These are phyloP conservation scores for Aspergillus fischeri DNA, from an alignment of 2,329 filamentous ascomycete genomes.

Conservation along the genomic window DNA sequence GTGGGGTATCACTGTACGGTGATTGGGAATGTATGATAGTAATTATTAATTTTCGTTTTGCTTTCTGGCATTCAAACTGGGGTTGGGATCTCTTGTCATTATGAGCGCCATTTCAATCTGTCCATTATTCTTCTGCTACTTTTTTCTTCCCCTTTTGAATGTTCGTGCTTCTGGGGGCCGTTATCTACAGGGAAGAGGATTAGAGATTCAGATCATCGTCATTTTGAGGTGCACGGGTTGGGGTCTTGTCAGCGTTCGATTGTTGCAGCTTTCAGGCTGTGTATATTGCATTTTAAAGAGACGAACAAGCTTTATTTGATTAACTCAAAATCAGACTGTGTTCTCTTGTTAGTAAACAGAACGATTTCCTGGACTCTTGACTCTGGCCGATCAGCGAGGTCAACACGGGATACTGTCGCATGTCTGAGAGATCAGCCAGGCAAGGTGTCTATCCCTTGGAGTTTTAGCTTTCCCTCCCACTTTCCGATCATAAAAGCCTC, in stretches of 20 bases:
- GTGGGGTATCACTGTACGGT: not conserved
- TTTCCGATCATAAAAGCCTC: too few relatives aligned
- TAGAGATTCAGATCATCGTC: not conserved
- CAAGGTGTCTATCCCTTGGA: not conserved
- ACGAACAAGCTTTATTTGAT: not conserved
- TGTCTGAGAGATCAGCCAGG: not conserved
- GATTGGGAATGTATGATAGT: conserved; percentile 17
- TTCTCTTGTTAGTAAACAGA: not conserved
- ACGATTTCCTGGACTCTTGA: too few relatives aligned
- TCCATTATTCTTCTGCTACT: not conserved
- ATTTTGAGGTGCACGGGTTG: not conserved
- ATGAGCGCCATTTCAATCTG: not conserved
- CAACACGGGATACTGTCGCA: not conserved
- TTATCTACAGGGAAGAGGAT: not conserved
- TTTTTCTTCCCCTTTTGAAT: not conserved
- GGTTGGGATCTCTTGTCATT: not conserved
- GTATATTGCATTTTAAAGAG: not conserved
- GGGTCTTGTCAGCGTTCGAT: not conserved
- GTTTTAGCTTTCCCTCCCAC: too few relatives aligned
- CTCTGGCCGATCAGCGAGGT: not conserved
- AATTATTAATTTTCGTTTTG: conserved; percentile 10
- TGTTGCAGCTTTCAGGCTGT: too few relatives aligned
- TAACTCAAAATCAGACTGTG: not conserved
- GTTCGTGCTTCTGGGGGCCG: not conserved
- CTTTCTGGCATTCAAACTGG: not conserved